Evolutionary conservation across 2,329 filamentous ascomycete genomes (phyloP), one percentile per base, ranked within the genome.

Genomic region (Cladorrhinum sp.): DNA sequence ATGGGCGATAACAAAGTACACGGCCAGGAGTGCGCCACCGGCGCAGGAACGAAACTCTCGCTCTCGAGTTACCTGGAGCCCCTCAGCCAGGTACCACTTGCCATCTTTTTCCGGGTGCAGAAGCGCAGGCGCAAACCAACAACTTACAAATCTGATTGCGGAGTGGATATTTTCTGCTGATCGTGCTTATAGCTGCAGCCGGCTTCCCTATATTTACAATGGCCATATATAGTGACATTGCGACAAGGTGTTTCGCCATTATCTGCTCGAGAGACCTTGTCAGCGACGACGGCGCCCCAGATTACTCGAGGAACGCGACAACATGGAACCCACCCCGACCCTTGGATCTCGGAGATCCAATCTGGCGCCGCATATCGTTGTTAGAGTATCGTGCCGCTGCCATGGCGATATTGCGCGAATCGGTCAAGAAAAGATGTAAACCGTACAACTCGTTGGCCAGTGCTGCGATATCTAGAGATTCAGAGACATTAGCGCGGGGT

Each of bases 101-200:
- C 36, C 16, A 14, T 12, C 16, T 42, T 42, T 12, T 12, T 12
- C 36, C 6, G 36, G 3, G 36, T 42, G 16, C 10, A 42, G 16
- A 42, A 30, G 10, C 2, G 36, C 36, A 42, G 36, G 36, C 16
- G 36, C 24, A 33, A 51, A 48, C 28, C 28, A n/a, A n/a, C n/a
- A n/a, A 79, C 79, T 73, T 78, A 83, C 80, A 75, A 77, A 60
- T 86, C 84, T 71, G 75, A 70, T 70, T 80, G 79, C 9, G 62
- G 71, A 70, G 72, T 77, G 16, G 63, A 78, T 65, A 79, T 77
- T 75, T 87, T 92, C 68, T 85, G 82, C 62, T 86, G 85, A 67
- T 95, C 91, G 76, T 96, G 92, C 72, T 92, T 95, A 77, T 96
- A 96, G 66, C 89, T 87, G 77, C 92, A 96, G 77, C 91, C 92